Base-by-base conservation (phyloP, 106 monocot species). In the Vanilla planifolia region DNA sequence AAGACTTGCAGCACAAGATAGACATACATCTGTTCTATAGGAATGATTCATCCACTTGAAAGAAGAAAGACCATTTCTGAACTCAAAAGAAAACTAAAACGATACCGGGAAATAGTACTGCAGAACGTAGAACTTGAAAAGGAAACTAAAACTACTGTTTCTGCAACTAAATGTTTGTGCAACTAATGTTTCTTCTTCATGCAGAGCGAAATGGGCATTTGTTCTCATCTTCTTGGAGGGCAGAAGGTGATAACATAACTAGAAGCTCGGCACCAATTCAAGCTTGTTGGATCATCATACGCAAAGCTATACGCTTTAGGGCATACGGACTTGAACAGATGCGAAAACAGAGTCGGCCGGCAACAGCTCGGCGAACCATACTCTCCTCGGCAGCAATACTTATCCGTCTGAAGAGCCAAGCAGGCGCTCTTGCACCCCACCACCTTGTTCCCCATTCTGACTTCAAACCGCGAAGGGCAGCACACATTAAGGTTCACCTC, bases 221-320 rank as follows among this genome's bases (percentile, higher is more conserved):
- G 5, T 10, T 46, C 46, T 46, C 19, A 5, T 51, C 23, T 24
- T 63, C 33, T 55, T 21, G 78, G 74, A 15, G 89, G 89, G 57
- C 89, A 89, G 72, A 89, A 89, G 48, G 89, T 80, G 60, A 89
- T 78, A 29, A 84, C 72, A 36, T 89, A 89, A n/a, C 78, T 26
- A 4, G 30, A 64, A 3, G 84, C 84, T 63, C 51, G 63, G 66
- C 89, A 89, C 22, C 41, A 67, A 50, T 73, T 76, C 14, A 85
- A 59, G 44, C 74, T 80, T 0, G 84, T 55, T 3, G 70, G 8
- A 57, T 89, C 89, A 39, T 89, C 89, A 44, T 70, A 89, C 2
- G 85, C 81, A 41, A 71, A 86, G 50, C 76, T 85, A 24, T 80
- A 80, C 2, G 85, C 85, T 20, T 32, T 26, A 0, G 85, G 85